phyloP scores from a whole-genome alignment of 306 rosid species.

The Casuarina glauca region DNA sequence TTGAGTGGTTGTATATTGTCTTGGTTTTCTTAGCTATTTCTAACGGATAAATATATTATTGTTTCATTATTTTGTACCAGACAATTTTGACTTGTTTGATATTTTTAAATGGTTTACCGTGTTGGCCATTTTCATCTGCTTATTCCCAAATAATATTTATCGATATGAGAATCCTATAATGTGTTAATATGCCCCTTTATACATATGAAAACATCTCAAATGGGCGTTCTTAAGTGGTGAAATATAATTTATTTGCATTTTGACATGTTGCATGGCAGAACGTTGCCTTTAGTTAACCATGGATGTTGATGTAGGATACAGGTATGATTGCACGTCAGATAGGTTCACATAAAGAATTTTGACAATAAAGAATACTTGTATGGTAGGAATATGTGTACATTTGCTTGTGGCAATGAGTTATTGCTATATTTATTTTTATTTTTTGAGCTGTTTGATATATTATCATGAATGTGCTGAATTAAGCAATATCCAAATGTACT shows the following conservation, averaged over 20 bases:
- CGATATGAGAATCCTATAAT: neutral
- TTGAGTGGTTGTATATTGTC: neutral
- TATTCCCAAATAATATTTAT: neutral
- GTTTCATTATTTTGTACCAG: neutral
- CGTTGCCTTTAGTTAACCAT: neutral
- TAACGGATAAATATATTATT: neutral
- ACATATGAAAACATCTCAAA: neutral
- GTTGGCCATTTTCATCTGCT: neutral
- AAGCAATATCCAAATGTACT: neutral
- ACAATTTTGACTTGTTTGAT: neutral
- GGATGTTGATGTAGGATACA: neutral
- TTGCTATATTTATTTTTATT: neutral
- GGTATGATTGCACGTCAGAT: neutral
- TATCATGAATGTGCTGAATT: neutral
- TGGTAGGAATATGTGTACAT: neutral
- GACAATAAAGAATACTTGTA: neutral
- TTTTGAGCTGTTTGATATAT: neutral
- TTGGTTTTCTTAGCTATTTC: neutral
- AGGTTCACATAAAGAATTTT: neutral
- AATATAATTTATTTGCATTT: neutral
- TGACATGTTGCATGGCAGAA: neutral
- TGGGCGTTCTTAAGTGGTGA: neutral
- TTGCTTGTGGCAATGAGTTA: neutral
- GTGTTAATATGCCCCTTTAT: neutral
- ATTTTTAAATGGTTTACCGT: neutral